These are phyloP conservation scores for Protomyces macrosporus DNA, from an alignment of 1,139 yeast genomes.

Conservation along the genomic window DNA sequence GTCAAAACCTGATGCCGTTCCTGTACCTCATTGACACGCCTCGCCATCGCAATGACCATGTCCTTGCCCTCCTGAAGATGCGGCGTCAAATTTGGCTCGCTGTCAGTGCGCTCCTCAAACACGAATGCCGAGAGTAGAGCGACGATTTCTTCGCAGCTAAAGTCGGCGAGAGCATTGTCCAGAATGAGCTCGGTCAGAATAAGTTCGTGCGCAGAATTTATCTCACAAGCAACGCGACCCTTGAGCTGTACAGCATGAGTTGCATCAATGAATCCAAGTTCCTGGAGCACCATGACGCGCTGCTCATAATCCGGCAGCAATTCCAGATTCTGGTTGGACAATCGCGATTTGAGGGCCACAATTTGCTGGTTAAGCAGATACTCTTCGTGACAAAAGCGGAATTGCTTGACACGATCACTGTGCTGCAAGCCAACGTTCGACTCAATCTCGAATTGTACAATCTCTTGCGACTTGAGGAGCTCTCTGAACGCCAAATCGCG, in stretches of 20 bases:
- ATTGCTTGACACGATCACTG: slow-evolving; percentile 7
- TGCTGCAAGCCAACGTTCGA: background rate
- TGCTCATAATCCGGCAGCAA: slow-evolving; percentile 91
- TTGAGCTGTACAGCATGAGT: slow-evolving; percentile 72
- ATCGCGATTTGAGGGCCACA: slow-evolving; percentile 48
- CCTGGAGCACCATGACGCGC: slow-evolving; percentile 67
- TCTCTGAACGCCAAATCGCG: slow-evolving; percentile 11
- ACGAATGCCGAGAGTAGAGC: slow-evolving; percentile 88
- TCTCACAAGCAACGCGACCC: slow-evolving; percentile 82
- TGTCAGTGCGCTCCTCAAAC: slow-evolving; percentile 73
- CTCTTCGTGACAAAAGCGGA: slow-evolving; percentile 20
- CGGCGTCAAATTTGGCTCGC: slow-evolving; percentile 64
- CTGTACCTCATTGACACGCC: slow-evolving; percentile 57
- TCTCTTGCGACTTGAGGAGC: background rate
- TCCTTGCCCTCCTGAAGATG: slow-evolving; percentile 70
- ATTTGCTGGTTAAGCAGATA: slow-evolving; percentile 13
- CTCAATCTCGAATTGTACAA: background rate
- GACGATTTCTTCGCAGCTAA: slow-evolving; percentile 92
- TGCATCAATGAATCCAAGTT: slow-evolving; percentile 69
- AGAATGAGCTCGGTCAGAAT: slow-evolving; percentile 81
- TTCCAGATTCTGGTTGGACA: slow-evolving; percentile 84
- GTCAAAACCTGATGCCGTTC: slow-evolving; percentile 56
- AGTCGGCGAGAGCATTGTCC: slow-evolving; percentile 87
- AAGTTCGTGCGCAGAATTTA: slow-evolving; percentile 86
- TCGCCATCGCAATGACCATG: slow-evolving; percentile 65